Evolutionary conservation across 2,329 filamentous ascomycete genomes (phyloP).

Genomic region (Paecilomyces fulvus): DNA sequence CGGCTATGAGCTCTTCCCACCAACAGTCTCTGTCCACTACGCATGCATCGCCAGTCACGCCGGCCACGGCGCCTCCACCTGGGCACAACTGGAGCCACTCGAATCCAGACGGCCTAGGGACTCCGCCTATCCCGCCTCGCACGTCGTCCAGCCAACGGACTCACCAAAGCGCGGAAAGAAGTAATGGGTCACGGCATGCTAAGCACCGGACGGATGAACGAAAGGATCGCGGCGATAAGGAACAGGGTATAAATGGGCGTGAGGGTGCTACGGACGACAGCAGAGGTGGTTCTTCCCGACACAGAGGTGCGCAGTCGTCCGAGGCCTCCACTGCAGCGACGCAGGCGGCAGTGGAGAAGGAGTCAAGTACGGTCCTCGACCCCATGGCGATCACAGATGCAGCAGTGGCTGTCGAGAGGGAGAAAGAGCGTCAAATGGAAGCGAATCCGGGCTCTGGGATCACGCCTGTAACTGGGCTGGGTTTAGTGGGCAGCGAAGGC

Average conservation of each 20-base stretch:
- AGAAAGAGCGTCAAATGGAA: conserved; percentile 60
- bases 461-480: conserved; percentile 40
- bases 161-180: conserved; percentile 28
- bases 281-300: conserved; percentile 36
- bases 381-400: conserved; percentile 69
- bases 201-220: conserved; percentile 31
- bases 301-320: conserved; percentile 38
- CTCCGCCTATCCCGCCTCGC: conserved; percentile 65
- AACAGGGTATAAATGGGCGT: conserved; percentile 33
- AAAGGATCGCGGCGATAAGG: conserved; percentile 19
- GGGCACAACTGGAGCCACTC: conserved; percentile 22
- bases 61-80: conserved; percentile 19
- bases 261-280: conserved; percentile 34
- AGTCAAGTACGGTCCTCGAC: conserved; percentile 72
- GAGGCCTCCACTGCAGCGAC: conserved; percentile 22
- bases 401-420: conserved; percentile 62
- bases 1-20: conserved; percentile 39
- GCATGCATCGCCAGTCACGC: conserved; percentile 34
- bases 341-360: conserved; percentile 51
- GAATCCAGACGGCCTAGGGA: conserved; percentile 44
- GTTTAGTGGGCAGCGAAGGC: conserved; percentile 42
- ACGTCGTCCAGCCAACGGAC: conserved; percentile 65
- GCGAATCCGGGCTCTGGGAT: conserved; percentile 39
- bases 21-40: conserved; percentile 34
- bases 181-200: conserved; percentile 32